Base-by-base conservation (phyloP, 805 yeast species). In the Dipodascus albidus region DNA sequence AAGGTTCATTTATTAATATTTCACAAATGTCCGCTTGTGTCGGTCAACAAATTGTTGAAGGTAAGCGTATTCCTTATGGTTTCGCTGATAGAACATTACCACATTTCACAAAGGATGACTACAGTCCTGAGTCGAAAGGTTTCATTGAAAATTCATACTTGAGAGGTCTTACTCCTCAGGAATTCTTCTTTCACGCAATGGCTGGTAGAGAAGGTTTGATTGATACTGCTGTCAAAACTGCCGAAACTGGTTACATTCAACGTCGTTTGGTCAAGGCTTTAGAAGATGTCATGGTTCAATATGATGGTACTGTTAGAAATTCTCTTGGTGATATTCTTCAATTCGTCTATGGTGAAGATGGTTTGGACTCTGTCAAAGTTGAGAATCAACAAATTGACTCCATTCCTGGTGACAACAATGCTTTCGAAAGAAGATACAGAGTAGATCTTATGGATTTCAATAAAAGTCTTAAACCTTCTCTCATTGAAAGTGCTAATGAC, bases 11-110 rank as follows among this genome's bases (percentile, higher is more conserved):
- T 70, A 93, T 93, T 70, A 93, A 93, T 70, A 93, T 93, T 68
- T 95, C 99, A 22, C 98, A 90, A 74, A 93, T 93, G 99, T 89
- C 97, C 44, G 99, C 99, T 9, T 93, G 99, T 85, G 99, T 93
- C 24, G 99, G 99, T 64, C 99, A 93, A 72, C 99, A 93, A 69
- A 93, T 95, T 72, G 99, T 93, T 49, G 99, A 93, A 74, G 99
- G 99, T 80, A 93, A 87, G 70, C 95, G 99, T 79, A 91, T 93
- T 74, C 95, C 96, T 22, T 93, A 87, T 63, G 99, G 99, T 48
- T 93, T 93, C 67, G 82, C 88, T 42, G 98, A 93, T 69, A 85
- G 99, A 73, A 83, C 97, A 1, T 75, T 93, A 64, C 99, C 99
- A 11, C 99, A 93, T 71, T 93, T 93, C 69, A 89, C 98, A 6